Base-by-base conservation (phyloP, 1,284 basidiomycete species). In the Papiliotrema terrestris region DNA sequence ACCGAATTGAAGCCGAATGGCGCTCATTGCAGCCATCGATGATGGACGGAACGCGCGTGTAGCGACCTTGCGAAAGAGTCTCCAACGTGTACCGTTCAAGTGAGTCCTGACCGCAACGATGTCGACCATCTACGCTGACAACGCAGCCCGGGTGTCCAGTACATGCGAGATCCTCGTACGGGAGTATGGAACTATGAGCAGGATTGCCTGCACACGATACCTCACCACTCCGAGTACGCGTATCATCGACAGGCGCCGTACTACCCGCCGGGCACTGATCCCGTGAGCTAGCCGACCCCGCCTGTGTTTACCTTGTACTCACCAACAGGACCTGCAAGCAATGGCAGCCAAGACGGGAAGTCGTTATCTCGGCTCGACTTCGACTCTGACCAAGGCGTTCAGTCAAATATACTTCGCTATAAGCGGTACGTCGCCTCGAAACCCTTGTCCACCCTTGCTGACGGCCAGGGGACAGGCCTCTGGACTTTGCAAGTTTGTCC, bases 381-480 rank as follows among this genome's bases (percentile, higher is more conserved):
- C 91, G n/a, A 94, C 91, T 11, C 78, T 96, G 57, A 88, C 90
- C 0, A 85, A 87, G 35, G 83, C 94, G 56, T 80, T 97, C 38
- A 83, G 84, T 49, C 93, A 98, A 55, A 85, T 94, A 41, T 98
- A 97, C 73, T 92, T 92, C 69, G 80, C 91, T 2, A 78, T 93
- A 32, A 75, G 69, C 46, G 71, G 72, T 72, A 48, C 26, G 68
- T 64, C 8, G 23, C 17, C 39, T 37, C 15, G 2, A 20, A 2
- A 6, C 17, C 25, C 15, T 29, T 25, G n/a, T 48, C 13, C 15
- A 19, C 39, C 15, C 11, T 23, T 13, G 32, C 50, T 60, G 39
- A 53, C 50, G 15, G 11, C 36, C 85, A 26, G 81, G 81, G 0
- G 82, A 86, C 60, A 86, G 83, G 62, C 74, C 75, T 0, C 80